Evolutionary conservation across 805 yeast genomes (phyloP), one percentile per base, ranked within the genome.

Genomic region (Sugiyamaella lignohabitans): DNA sequence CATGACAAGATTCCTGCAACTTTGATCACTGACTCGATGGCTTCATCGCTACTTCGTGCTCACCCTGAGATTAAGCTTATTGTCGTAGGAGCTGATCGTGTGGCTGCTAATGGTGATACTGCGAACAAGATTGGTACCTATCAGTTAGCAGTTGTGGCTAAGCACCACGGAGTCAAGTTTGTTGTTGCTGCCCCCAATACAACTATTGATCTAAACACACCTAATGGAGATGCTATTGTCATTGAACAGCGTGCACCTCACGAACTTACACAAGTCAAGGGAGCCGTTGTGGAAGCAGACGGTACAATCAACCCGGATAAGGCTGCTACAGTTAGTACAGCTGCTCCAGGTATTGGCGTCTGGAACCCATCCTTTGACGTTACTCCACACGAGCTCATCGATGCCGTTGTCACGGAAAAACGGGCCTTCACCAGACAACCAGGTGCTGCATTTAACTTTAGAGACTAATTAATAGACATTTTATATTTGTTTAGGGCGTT

Each of bases 331-430:
- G 84, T 88, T 11, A 84, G 85, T 35, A 75, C 84, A 48, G 96
- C 96, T 1, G 93, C 98, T 2, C 84, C 84, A 1, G 84, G 83
- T 0, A 82, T 89, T 27, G 68, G 73, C 3, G 96, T 88, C 1
- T 91, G 97, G 97, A 93, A 93, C 59, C 98, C 98, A 0, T 84
- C 97, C 0, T 91, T 91, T 59, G 98, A 91, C 60, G 87, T 93
- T 14, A 87, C 98, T 2, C 96, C 96, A 0, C 80, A 82, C 57
- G 74, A 73, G 39, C 68, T 83, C 34, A 88, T 91, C 46, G 96
- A 88, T 60, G 85, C 87, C 49, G 87, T 93, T 50, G 87, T 91
- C 30, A 91, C 97, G 0, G 98, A 91, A 66, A 76, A 78, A 46
- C 76, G 77, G 21, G 38, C 21, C 6, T 10, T 35, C 14, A 27